These are phyloP conservation scores for Pichia heedii DNA, from an alignment of 805 yeast genomes.

Conservation along the genomic window DNA sequence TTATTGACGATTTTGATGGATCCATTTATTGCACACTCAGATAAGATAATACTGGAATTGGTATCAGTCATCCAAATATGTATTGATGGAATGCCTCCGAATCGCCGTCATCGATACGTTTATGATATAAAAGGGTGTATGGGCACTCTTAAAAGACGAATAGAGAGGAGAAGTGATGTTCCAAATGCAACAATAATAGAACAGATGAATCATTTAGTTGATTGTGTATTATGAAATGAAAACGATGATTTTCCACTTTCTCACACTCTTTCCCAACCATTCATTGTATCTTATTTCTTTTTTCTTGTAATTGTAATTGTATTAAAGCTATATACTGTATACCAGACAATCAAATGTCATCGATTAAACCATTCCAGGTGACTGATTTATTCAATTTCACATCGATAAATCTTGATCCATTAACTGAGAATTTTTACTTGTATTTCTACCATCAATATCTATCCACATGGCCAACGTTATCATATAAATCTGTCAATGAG, in stretches of 20 bases:
- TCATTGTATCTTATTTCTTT: no score
- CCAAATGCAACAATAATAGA: background rate
- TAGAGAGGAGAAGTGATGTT: background rate
- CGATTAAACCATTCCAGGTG: conserved; percentile 79
- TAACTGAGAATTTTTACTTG: conserved; percentile 85
- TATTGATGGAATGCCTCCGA: conserved; percentile 1
- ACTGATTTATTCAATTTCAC: conserved; percentile 70
- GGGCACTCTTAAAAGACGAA: conserved; percentile 8
- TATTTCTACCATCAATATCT: conserved; percentile 80
- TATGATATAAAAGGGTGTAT: conserved; percentile 22
- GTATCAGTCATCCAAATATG: background rate
- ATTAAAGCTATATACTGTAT: no score
- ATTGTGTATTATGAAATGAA: no score
- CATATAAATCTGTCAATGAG: conserved; percentile 57
- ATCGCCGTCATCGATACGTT: conserved; percentile 7
- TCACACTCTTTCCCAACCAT: no score
- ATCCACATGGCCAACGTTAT: conserved; percentile 78
- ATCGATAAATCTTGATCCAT: conserved; percentile 72
- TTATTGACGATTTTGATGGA: conserved; percentile 19
- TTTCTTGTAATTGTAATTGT: no score
- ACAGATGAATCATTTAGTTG: background rate
- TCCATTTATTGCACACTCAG: conserved; percentile 19
- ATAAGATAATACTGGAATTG: conserved; percentile 3
- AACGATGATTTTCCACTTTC: no score
- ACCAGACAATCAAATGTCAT: no score